Conservation (phyloP, 2,329 filamentous ascomycete species). For the Boeremia exigua region DNA sequence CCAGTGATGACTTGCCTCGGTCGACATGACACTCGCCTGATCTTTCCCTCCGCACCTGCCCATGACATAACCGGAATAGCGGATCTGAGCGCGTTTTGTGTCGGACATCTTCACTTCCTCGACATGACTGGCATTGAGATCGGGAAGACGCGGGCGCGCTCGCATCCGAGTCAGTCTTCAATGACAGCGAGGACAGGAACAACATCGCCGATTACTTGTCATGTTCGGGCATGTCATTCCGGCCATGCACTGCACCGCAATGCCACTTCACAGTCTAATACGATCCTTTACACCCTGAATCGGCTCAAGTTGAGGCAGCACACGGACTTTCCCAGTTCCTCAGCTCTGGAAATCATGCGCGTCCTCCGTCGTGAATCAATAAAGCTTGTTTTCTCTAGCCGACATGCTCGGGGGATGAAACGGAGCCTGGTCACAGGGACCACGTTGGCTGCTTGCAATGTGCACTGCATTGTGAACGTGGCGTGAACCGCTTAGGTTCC, state of each 20-base stretch:
- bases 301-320: slow-evolving; percentile 10
- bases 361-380: slow-evolving; percentile 30
- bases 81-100: slow-evolving; percentile 16
- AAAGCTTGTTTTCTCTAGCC: slow-evolving; percentile 38
- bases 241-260: slow-evolving; percentile 3
- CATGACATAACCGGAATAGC: slow-evolving; percentile 15
- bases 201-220: not conserved
- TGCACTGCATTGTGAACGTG: not conserved
- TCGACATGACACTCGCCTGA: slow-evolving; percentile 20
- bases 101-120: slow-evolving; percentile 16
- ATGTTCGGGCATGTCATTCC: not conserved
- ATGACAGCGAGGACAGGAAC: not conserved
- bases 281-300: slow-evolving; percentile 14
- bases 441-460: slow-evolving; percentile 12
- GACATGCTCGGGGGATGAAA: slow-evolving; percentile 27
- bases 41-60: slow-evolving; percentile 15
- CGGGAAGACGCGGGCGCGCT: slow-evolving; percentile 8
- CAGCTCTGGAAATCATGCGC: slow-evolving; percentile 20
- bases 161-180: slow-evolving; percentile 8
- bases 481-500: slow-evolving; percentile 17
- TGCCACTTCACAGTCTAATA: slow-evolving; percentile 7
- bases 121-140: slow-evolving; percentile 8
- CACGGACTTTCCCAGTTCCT: slow-evolving; percentile 23
- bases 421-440: slow-evolving; percentile 19
- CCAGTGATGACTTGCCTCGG: slow-evolving; percentile 25